Evolutionary conservation across 768 basidiomycete species (phyloP), one percentile per base, ranked within the genome.

Genomic region (Pholiota molesta): DNA sequence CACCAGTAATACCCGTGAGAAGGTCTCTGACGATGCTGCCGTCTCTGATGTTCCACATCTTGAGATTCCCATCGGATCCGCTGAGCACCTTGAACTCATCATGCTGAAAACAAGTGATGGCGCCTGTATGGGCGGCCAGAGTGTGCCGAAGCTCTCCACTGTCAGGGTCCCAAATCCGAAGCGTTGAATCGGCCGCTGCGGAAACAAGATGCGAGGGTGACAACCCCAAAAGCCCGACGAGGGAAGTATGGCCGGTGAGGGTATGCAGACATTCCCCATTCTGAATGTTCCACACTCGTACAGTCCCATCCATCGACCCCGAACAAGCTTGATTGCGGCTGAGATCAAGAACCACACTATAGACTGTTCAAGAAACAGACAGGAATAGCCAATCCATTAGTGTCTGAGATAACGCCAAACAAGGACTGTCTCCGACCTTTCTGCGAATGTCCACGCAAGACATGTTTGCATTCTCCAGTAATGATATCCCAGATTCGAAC

Each of bases 41-140:
- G 59, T 95, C 92, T 39, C 89, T 79, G 62, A 97, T 83, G 72
- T 98, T 92, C 97, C 97, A 99, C 89, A 99, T 92, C 82, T 98
- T 98, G 68, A 99, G 81, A 61, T 92, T 94, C 16, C 97, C 97
- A 67, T 99, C 97, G 14, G 91, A 93, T 13, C 97, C 97, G 69
- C 91, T 94, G 29, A 99, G 83, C 49, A 99, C 94, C 72, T 97
- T 98, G 81, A 93, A 94, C 73, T 99, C 96, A 73, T 99, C 97
- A 67, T 97, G 95, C 74, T 97, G 95, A 83, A 99, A 98, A 77
- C 97, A 99, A 17, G 97, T 99, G 67, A 99, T 99, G n/a, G 97
- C 95, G 21, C 96, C 97, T 6, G 91, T 91, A 73, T 99, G 97
- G 0, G 93, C 94, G 3, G 90, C 88, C 31, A 99, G 84, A 0